A percentile compares a stretch with the other conserved stretches of the same genome.
Evolutionary conservation across 2,329 filamentous ascomycete species (phyloP).

Genomic region (Epichloe amarillans): DNA sequence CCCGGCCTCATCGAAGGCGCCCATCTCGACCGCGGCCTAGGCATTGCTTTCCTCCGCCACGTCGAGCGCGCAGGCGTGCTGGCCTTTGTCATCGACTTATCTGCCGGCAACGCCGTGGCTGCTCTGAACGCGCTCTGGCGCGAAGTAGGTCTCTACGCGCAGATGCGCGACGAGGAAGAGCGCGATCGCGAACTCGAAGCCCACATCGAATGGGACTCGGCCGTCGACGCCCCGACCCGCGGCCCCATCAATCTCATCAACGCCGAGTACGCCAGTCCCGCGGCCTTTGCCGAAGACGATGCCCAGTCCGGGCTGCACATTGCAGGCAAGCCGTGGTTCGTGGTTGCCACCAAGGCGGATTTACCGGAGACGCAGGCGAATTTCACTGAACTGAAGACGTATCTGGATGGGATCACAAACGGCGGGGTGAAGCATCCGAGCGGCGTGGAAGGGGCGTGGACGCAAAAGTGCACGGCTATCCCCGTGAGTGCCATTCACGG

Average conservation of each 20-base stretch:
- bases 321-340: constrained; percentile 92
- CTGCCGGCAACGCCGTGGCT: constrained; percentile 61
- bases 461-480: constrained; percentile 52
- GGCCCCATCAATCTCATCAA: constrained; percentile 15
- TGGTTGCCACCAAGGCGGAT: constrained; percentile 88
- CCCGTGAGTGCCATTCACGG: constrained; percentile 84
- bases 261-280: constrained; percentile 8
- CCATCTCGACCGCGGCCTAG: constrained; percentile 81
- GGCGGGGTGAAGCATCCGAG: constrained; percentile 61
- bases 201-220: constrained; percentile 44
- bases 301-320: constrained; percentile 47
- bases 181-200: constrained; percentile 46
- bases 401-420: constrained; percentile 52
- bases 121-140: constrained; percentile 76
- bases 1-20: constrained; percentile 87
- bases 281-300: constrained; percentile 4
- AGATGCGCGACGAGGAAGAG: constrained; percentile 64
- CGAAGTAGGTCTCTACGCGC: constrained; percentile 77
- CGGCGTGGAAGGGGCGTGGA: constrained; percentile 43
- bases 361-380: constrained; percentile 65
- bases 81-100: constrained; percentile 84
- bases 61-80: constrained; percentile 88
- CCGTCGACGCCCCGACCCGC: constrained; percentile 23
- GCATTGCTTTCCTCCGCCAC: constrained; percentile 83
- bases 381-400: constrained; percentile 54